Base-by-base conservation (phyloP, 805 yeast genomes). In the Barnettozyma pratensis region DNA sequence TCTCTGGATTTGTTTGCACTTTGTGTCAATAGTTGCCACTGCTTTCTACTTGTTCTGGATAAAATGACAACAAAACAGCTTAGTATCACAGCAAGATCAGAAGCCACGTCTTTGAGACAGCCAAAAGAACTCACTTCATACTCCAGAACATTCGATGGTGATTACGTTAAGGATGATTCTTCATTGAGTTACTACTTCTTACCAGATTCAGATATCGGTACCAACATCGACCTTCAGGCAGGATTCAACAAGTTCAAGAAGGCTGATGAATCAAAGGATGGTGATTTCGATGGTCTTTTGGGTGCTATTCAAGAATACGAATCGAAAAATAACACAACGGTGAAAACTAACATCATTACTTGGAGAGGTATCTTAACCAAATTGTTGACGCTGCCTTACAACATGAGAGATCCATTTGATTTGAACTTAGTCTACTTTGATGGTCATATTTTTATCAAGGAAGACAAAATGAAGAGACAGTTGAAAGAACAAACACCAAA, bases 331-430 rank as follows among this genome's bases (percentile, higher is more conserved):
- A 58, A 60, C 14, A 65, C 69, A 6, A 80, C 76, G 51, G 60
- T 78, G 3, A 75, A 76, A 30, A 77, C 79, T 2, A 87, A 89
- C 57, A 76, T 94, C 31, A 71, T 94, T 26, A 82, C 96, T 0
- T 89, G 87, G 77, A 74, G 97, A 57, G 98, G 97, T 0, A 66
- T 88, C 35, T 79, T 92, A 81, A 82, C 90, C 32, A 77, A 79
- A 49, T 67, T 92, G 36, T 69, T 94, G 66, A 73, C 83, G 6
- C 68, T 87, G 27, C 88, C 92, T 3, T 84, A 81, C 61, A 74
- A 75, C 48, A 60, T 70, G 14, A 71, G 73, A 30, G 83, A 83
- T 46, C 75, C 76, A 14, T 63, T 90, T 4, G 80, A 79, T 48
- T 66, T 85, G 42, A 81, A 87, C 53, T 68, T 87, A 4, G 76